These are phyloP conservation scores for Fusarium citri DNA, from an alignment of 2,329 filamentous ascomycete genomes.

Conservation along the genomic window DNA sequence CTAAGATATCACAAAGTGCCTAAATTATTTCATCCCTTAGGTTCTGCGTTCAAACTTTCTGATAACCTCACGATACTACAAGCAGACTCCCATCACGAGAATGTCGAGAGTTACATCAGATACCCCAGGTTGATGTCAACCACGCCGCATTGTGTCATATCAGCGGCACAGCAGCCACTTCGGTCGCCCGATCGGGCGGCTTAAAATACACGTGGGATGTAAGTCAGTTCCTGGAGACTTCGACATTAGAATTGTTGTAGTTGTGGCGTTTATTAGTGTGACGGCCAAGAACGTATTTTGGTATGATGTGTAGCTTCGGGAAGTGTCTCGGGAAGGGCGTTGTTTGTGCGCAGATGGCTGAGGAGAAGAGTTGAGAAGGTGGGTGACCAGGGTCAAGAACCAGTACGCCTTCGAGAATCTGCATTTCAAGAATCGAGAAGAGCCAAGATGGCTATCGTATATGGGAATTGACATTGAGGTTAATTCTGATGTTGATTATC, in stretches of 20 bases:
- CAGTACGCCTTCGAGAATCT: background rate
- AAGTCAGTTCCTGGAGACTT: conserved; percentile 6
- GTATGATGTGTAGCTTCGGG: background rate
- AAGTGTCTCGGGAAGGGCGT: background rate
- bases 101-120: background rate
- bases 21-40: rapidly evolving
- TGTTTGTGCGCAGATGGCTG: background rate
- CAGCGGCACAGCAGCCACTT: conserved; percentile 14
- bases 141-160: conserved; percentile 1
- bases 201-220: conserved; percentile 34
- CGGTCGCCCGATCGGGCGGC: conserved; percentile 41
- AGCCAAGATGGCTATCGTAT: background rate
- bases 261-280: conserved; percentile 12
- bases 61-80: background rate
- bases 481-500: background rate
- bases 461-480: background rate
- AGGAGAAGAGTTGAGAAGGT: too few species aligned
- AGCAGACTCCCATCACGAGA: background rate
- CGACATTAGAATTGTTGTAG: background rate
- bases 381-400: too few species aligned
- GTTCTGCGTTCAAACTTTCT: background rate
- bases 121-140: background rate
- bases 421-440: rapidly evolving
- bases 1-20: rapidly evolving
- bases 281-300: background rate